A percentile compares a stretch with the other conserved stretches of the same genome.
Conservation (phyloP, 805 yeast genomes). For the Candida endomychidarum region DNA sequence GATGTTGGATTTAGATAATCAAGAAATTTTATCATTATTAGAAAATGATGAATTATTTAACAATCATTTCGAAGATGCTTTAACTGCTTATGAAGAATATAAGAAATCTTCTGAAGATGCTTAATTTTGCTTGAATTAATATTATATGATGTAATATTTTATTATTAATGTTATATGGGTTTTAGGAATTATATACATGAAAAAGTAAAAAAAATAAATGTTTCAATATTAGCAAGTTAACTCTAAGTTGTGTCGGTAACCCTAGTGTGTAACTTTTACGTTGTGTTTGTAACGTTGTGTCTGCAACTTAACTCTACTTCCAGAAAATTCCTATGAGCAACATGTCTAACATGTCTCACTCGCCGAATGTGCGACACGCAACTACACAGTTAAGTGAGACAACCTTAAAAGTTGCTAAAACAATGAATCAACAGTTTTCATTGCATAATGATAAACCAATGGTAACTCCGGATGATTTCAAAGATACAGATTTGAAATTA, state of each 20-base stretch:
- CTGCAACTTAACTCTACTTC: too few species aligned
- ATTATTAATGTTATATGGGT: constrained; percentile 22
- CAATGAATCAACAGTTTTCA: constrained; percentile 13
- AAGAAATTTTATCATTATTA: constrained; percentile 82
- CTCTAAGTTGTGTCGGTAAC: too few species aligned
- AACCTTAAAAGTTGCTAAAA: constrained; percentile 1
- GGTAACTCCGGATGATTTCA: constrained; percentile 31
- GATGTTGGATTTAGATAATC: constrained; percentile 93
- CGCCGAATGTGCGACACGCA: constrained; percentile 4
- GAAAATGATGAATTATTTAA: constrained; percentile 88
- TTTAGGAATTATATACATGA: constrained; percentile 24
- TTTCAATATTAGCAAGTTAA: constrained; percentile 6
- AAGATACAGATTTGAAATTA: constrained; percentile 24
- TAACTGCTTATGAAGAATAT: constrained; percentile 90
- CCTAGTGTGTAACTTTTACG: too few species aligned
- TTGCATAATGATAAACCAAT: constrained; percentile 21
- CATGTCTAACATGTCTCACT: too few species aligned
- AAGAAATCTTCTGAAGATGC: constrained; percentile 49
- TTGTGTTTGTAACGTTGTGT: too few species aligned
- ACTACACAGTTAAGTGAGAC: not conserved
- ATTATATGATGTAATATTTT: constrained; percentile 19
- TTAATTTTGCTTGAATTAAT: constrained; percentile 14
- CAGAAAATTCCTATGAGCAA: too few species aligned
- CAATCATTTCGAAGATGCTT: constrained; percentile 91
- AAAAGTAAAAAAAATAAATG: constrained; percentile 21